Evolutionary conservation across 1,284 basidiomycete genomes (phyloP), one percentile per base, ranked within the genome.

Genomic region (Flammula alnicola): DNA sequence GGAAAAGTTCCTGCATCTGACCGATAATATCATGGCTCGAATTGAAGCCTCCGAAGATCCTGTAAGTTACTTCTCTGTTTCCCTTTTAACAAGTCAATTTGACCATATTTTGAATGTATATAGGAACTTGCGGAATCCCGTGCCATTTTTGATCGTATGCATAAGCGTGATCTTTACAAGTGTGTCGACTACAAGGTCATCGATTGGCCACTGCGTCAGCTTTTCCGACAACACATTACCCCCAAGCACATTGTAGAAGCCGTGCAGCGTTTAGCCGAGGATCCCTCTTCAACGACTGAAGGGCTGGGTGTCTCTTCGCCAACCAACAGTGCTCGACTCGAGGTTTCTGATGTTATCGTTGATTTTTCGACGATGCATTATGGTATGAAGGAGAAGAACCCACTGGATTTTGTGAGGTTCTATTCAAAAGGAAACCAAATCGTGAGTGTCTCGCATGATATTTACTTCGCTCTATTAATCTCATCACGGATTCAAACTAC

Each of bases 311-410:
- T n/a, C n/a, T n/a, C n/a, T n/a, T n/a, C n/a, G n/a, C n/a, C n/a
- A n/a, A n/a, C n/a, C n/a, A n/a, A n/a, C n/a, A n/a, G n/a, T n/a
- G n/a, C n/a, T n/a, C n/a, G n/a, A n/a, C n/a, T n/a, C n/a, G 64
- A 58, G 2, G 61, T 68, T 1, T 65, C 75, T 1, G 78, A 89
- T 47, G 73, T 92, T 25, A 79, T 86, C 29, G 86, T 91, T 23
- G 78, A 84, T 44, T 68, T 83, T 5, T 69, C 79, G 1, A 60
- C 66, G 11, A 76, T 91, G 72, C 89, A 91, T 60, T 84, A 88
- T 57, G 89, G 90, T 1, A 89, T 86, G 82, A 74, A 78, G 52
- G 79, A 83, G 45, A 67, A 73, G 56, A 89, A 88, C 58, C 89
- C 90, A 1, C 61, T 92, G 20, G 76, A 85, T 35, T 74, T 68